phyloP scores from a whole-genome alignment of 1,284 basidiomycete genomes.

The Leccinum angustisporum region DNA sequence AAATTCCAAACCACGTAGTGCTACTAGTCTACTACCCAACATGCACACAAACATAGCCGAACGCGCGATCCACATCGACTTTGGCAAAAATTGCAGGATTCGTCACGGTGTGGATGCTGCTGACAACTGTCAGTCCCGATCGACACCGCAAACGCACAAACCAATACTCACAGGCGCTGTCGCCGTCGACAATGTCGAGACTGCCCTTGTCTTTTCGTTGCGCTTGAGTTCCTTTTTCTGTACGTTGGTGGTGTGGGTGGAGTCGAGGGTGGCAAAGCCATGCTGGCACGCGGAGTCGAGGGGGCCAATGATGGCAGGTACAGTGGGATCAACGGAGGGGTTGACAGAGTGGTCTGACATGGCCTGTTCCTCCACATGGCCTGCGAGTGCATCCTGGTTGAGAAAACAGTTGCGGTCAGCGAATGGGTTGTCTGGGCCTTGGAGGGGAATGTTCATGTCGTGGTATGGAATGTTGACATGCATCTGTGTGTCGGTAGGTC shows the following conservation, averaged over 20 bases:
- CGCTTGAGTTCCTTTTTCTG: slow-evolving; percentile 79
- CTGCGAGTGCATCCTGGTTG: slow-evolving; percentile 88
- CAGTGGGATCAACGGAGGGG: slow-evolving; percentile 80
- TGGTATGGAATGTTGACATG: slow-evolving; percentile 94
- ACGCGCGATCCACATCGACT: too few relatives aligned
- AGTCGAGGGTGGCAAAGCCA: slow-evolving; percentile 75
- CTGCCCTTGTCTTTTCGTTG: slow-evolving; percentile 82
- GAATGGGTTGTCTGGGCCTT: slow-evolving; percentile 94
- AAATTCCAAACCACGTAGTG: too few relatives aligned
- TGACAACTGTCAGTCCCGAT: too few relatives aligned
- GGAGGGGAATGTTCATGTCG: slow-evolving; percentile 84
- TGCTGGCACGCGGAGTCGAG: slow-evolving; percentile 72
- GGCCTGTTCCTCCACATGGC: slow-evolving; percentile 93
- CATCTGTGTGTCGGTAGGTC: slow-evolving; percentile 95
- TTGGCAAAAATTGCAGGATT: too few relatives aligned
- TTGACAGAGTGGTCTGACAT: slow-evolving; percentile 95
- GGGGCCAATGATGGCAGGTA: slow-evolving; percentile 75
- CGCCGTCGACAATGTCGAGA: slow-evolving; percentile 83
- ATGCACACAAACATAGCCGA: too few relatives aligned
- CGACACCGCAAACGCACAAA: too few relatives aligned
- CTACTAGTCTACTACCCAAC: too few relatives aligned
- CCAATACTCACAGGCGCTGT: slow-evolving; percentile 57
- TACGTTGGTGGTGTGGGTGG: slow-evolving; percentile 58
- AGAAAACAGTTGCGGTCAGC: slow-evolving; percentile 73
- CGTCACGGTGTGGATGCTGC: too few relatives aligned